Evolutionary conservation across 2,329 filamentous ascomycete species (phyloP).

Genomic region (Beauveria australis): DNA sequence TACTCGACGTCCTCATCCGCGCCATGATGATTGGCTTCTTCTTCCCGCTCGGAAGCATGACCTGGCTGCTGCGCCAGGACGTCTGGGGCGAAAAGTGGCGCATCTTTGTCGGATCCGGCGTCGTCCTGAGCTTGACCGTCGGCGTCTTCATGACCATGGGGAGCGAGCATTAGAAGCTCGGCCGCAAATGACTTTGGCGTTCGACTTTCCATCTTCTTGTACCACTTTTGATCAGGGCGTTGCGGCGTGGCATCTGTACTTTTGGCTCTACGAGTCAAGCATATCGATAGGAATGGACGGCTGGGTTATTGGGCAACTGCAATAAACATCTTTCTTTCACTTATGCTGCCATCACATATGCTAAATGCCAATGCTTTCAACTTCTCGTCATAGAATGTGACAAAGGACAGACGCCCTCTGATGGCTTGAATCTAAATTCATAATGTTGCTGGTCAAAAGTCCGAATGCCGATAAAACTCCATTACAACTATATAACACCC

Average conservation of each 20-base stretch:
- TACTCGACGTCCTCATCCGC: slow-evolving; percentile 78
- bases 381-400: not conserved
- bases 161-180: slow-evolving; percentile 20
- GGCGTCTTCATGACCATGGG: slow-evolving; percentile 53
- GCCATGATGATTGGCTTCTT: slow-evolving; percentile 91
- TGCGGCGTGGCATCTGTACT: not conserved
- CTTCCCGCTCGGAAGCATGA: slow-evolving; percentile 79
- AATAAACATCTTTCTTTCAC: slow-evolving; percentile 10
- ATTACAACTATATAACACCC: slow-evolving; percentile 5
- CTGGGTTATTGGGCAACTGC: not conserved
- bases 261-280: not conserved
- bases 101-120: slow-evolving; percentile 78
- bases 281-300: not conserved
- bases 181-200: no score
- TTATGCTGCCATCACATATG: not conserved
- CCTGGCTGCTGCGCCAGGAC: slow-evolving; percentile 78
- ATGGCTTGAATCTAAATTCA: not conserved
- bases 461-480: slow-evolving; percentile 6
- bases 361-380: slow-evolving; percentile 10
- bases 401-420: not conserved
- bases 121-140: slow-evolving; percentile 70
- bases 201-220: not conserved
- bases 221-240: not conserved
- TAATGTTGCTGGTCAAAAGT: not conserved
- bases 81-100: slow-evolving; percentile 79